Conservation (phyloP, 129 eudicot genomes). For the Glebionis coronaria region DNA sequence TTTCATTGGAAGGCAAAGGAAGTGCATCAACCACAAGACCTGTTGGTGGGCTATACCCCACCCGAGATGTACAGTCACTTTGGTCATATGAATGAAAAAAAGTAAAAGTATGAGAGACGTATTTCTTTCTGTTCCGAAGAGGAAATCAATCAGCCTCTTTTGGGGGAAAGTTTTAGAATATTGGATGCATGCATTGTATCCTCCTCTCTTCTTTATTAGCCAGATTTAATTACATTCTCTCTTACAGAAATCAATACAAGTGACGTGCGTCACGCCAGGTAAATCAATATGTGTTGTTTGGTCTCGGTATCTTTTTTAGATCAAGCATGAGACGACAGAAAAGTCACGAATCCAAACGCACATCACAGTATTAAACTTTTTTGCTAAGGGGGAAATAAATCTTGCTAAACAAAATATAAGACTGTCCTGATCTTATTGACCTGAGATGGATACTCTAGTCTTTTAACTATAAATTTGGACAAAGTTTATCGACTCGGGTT, state of each 20-base stretch:
- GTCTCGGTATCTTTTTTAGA: too few relatives aligned
- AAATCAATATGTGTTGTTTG: too few relatives aligned
- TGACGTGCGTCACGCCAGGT: constrained; percentile 13
- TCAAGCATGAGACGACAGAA: too few relatives aligned
- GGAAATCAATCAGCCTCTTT: constrained; percentile 45
- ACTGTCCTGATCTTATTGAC: too few relatives aligned
- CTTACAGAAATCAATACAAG: constrained; percentile 33
- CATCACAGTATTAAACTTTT: too few relatives aligned
- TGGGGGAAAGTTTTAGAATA: constrained; percentile 43
- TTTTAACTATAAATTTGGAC: too few relatives aligned
- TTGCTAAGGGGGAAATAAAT: too few relatives aligned
- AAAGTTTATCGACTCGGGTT: too few relatives aligned
- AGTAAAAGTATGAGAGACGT: constrained; percentile 30
- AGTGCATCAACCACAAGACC: constrained; percentile 38
- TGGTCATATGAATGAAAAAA: constrained; percentile 70
- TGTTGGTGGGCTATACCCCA: constrained; percentile 66
- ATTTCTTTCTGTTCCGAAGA: constrained; percentile 37
- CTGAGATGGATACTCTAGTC: too few relatives aligned
- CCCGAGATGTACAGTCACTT: constrained; percentile 83
- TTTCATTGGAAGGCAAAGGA: constrained; percentile 54
- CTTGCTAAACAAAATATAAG: too few relatives aligned
- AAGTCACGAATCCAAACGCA: too few relatives aligned
- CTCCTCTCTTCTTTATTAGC: constrained; percentile 51
- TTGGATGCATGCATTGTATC: constrained; percentile 42
- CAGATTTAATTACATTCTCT: constrained; percentile 55